These are phyloP conservation scores for Cryoendolithus antarcticus DNA, from an alignment of 2,329 filamentous ascomycete genomes.

Conservation along the genomic window DNA sequence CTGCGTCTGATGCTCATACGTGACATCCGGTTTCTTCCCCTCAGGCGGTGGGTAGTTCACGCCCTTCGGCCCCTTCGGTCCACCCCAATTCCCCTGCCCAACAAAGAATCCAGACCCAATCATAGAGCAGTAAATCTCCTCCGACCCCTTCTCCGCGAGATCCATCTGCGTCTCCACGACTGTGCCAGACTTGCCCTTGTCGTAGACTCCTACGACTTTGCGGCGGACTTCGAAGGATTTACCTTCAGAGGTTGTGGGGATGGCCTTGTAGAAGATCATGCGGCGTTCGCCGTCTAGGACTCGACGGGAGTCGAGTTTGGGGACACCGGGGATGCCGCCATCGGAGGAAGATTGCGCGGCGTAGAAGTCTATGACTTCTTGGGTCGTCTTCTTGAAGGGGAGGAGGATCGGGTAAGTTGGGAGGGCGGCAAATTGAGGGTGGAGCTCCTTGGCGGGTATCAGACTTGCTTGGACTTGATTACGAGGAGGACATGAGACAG, in stretches of 20 bases:
- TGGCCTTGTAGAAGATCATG: slow-evolving; percentile 62
- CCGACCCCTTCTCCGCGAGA: slow-evolving; percentile 56
- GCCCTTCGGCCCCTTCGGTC: slow-evolving; percentile 72
- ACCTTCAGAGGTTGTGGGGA: slow-evolving; percentile 60
- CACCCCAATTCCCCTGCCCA: slow-evolving; percentile 72
- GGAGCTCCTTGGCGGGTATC: slow-evolving; percentile 54
- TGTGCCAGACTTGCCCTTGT: slow-evolving; percentile 74
- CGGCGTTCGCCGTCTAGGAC: slow-evolving; percentile 77
- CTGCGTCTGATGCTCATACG: slow-evolving; percentile 58
- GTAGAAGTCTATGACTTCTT: slow-evolving; percentile 79
- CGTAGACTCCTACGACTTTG: slow-evolving; percentile 75
- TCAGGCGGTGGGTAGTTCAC: slow-evolving; percentile 66
- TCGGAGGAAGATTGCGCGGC: slow-evolving; percentile 47
- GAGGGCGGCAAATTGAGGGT: slow-evolving; percentile 77
- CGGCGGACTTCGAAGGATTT: slow-evolving; percentile 62
- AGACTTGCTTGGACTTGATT: neutral
- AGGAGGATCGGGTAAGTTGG: slow-evolving; percentile 79
- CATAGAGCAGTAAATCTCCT: slow-evolving; percentile 59
- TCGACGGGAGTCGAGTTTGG: slow-evolving; percentile 60
- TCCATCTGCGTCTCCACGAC: slow-evolving; percentile 70
- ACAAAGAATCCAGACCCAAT: slow-evolving; percentile 67
- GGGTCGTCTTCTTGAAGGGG: slow-evolving; percentile 64
- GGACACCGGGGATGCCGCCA: slow-evolving; percentile 58
- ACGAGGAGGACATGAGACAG: neutral
- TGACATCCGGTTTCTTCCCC: slow-evolving; percentile 56